These are phyloP conservation scores for Tetrapisispora nanseiensis DNA, from an alignment of 805 yeast species.

Conservation along the genomic window DNA sequence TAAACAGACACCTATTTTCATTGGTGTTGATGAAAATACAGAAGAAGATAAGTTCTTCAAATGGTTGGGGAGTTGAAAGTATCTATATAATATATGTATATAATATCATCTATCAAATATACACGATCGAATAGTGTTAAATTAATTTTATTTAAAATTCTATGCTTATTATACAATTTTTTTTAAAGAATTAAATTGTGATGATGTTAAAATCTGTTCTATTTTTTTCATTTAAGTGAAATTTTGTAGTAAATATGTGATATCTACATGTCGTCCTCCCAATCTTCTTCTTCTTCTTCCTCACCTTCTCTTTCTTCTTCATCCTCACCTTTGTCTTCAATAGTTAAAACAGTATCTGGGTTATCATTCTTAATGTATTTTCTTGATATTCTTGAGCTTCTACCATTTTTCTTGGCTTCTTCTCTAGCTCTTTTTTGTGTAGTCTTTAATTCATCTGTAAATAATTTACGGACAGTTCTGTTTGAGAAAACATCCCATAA, in stretches of 20 bases:
- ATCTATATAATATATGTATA: too few relatives aligned
- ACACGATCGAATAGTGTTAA: background rate
- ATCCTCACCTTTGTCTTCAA: conserved; percentile 56
- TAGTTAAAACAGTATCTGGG: conserved; percentile 49
- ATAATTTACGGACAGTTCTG: conserved; percentile 60
- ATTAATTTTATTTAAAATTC: background rate
- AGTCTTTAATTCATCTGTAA: conserved; percentile 46
- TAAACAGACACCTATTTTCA: conserved; percentile 12
- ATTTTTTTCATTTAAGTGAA: background rate
- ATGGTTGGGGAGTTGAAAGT: conserved; percentile 4
- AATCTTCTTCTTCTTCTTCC: conserved; percentile 17
- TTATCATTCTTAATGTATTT: conserved; percentile 45
- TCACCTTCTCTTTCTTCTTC: conserved; percentile 49
- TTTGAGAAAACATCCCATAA: conserved; percentile 90
- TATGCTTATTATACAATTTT: background rate
- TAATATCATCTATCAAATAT: too few relatives aligned
- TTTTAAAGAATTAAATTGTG: background rate
- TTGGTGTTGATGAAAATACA: conserved; percentile 18
- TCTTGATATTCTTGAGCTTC: conserved; percentile 65
- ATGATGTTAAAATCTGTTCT: background rate
- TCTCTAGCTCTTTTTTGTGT: conserved; percentile 49
- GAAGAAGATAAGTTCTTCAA: conserved; percentile 15
- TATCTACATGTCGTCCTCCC: conserved; percentile 3
- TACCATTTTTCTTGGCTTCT: conserved; percentile 46
- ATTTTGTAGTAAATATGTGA: background rate